Percentiles rank a stretch among this genome's conserved stretches.
These are phyloP conservation scores for Vigna mungo DNA, from an alignment of 306 rosid genomes.

Conservation along the genomic window DNA sequence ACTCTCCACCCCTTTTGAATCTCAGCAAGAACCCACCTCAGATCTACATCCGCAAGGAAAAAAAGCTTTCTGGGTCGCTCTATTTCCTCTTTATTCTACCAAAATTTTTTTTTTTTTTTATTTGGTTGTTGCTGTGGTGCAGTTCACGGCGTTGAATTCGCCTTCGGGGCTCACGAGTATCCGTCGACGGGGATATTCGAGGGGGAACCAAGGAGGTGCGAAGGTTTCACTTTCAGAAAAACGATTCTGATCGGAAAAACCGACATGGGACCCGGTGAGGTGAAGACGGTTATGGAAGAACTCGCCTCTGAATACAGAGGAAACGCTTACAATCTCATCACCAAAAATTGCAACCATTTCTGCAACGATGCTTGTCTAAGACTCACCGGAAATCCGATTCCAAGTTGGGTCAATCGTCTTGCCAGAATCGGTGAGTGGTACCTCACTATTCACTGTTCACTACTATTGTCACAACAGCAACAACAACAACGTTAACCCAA, in stretches of 20 bases:
- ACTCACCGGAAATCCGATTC: slow-evolving; percentile 82
- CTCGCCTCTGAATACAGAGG: slow-evolving; percentile 74
- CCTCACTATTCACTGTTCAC: not conserved
- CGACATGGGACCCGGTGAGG: slow-evolving; percentile 58
- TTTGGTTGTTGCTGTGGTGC: not conserved
- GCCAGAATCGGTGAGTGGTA: slow-evolving; percentile 75
- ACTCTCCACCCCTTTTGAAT: not conserved
- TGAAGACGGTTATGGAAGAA: slow-evolving; percentile 69
- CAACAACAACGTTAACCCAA: not conserved
- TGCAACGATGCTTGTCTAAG: slow-evolving; percentile 76
- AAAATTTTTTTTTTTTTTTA: slow-evolving; percentile 27
- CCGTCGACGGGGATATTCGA: slow-evolving; percentile 87
- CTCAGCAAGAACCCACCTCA: slow-evolving; percentile 28
- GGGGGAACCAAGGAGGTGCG: slow-evolving; percentile 84
- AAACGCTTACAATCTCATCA: slow-evolving; percentile 83
- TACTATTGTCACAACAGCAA: not conserved
- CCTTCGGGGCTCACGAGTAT: slow-evolving; percentile 89
- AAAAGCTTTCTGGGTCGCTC: not conserved
- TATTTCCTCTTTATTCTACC: not conserved
- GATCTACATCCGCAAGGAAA: slow-evolving; percentile 46
- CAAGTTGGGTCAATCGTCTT: slow-evolving; percentile 94
- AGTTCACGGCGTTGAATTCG: slow-evolving; percentile 82
- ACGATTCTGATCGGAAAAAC: slow-evolving; percentile 84
- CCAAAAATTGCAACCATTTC: slow-evolving; percentile 93
- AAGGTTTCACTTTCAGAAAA: slow-evolving; percentile 81